phyloP scores from a whole-genome alignment of 805 yeast species.

The Cephaloascus fragrans region DNA sequence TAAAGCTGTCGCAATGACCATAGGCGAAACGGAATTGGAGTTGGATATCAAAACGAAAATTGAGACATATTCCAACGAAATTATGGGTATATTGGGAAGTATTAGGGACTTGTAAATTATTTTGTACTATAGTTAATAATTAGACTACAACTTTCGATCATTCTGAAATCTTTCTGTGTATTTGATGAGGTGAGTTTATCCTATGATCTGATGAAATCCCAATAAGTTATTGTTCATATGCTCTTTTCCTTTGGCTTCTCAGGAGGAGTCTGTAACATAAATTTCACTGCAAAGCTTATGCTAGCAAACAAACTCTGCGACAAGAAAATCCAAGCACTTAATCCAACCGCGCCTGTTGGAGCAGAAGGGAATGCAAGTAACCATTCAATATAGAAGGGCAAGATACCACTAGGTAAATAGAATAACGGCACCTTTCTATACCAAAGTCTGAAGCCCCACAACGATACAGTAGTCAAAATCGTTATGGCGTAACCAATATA shows the following conservation, averaged over 20 bases:
- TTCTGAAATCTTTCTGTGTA: too few species aligned
- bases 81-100: not conserved
- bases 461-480: slow-evolving; percentile 32
- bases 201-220: too few species aligned
- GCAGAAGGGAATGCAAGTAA: slow-evolving; percentile 54
- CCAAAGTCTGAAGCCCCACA: slow-evolving; percentile 38
- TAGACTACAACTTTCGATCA: too few species aligned
- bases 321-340: slow-evolving; percentile 45
- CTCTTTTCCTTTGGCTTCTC: too few species aligned
- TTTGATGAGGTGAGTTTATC: too few species aligned
- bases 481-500: slow-evolving; percentile 22
- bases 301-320: slow-evolving; percentile 19
- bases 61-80: not conserved
- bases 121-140: too few species aligned
- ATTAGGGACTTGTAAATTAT: not conserved
- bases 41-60: not conserved
- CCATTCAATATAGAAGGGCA: slow-evolving; percentile 50
- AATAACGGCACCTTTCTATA: slow-evolving; percentile 46
- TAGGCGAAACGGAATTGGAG: not conserved
- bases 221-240: too few species aligned
- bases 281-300: not conserved
- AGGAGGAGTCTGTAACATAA: slow-evolving; percentile 2
- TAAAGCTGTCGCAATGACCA: not conserved
- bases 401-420: slow-evolving; percentile 44
- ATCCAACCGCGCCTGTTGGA: slow-evolving; percentile 52